Base-by-base conservation (phyloP, 768 basidiomycete species). In the Leccinum fibrillosum region DNA sequence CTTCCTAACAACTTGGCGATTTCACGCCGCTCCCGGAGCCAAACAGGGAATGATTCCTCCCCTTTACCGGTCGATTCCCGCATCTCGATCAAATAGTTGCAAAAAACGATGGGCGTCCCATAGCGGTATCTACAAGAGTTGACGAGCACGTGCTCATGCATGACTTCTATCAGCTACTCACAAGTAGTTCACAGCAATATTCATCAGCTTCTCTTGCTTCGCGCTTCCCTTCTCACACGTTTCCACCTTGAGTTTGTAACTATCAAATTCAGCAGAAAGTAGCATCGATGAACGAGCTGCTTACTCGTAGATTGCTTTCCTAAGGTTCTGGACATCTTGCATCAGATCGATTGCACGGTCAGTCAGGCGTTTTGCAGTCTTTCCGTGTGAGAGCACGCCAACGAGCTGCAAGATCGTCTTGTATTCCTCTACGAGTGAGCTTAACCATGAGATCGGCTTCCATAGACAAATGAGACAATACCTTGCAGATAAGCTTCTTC, bases 321-420 rank as follows among this genome's bases (percentile, higher is more conserved):
- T 85, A 44, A 99, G 78, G 69, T 99, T 99, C 73, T 99, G 97
- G 0, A 99, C 95, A 62, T 95, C 94, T 74, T 92, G 89, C 91
- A 94, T 94, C 64, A 87, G 74, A 73, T 98, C 95, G 63, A 97
- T 86, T 2, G 90, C 93, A 21, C 84, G 77, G 71, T 98, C 96
- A 0, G 93, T 88, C 59, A 98, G 72, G 44, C 86, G 84, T 74
- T 99, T 99, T 11, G 97, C 96, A 10, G 86, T 76, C 72, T 98
- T 98, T 19, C 96, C 96, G 64, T 95, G 83, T 7, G 91, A 90
- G 30, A 98, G 81, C 11, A 98, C 89, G 5, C 92, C 89, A 49
- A 97, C 92, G 56, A 99, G 88, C 62, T 95, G 94, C 44, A 99
- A 76, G 61, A 98, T 97, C 3, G 88, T 91, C 78, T 98, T 98